Evolutionary conservation across 805 yeast species (phyloP).

Genomic region (Schwanniomyces occidentalis): DNA sequence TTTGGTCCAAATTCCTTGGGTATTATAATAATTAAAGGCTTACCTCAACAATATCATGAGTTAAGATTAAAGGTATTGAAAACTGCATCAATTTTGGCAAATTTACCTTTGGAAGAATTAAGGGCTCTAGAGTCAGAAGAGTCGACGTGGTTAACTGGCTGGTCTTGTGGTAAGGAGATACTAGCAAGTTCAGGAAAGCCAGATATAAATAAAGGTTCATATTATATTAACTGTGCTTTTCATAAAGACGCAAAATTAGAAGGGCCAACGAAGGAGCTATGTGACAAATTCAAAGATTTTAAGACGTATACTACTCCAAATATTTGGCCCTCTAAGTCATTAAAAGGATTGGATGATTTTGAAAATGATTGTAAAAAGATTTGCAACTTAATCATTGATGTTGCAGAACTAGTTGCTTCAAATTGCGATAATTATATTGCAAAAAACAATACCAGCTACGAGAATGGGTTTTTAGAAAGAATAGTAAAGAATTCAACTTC

Average conservation of each 20-base stretch:
- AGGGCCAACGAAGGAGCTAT: constrained; percentile 43
- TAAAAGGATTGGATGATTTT: constrained; percentile 29
- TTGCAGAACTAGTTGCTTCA: constrained; percentile 51
- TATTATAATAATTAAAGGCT: constrained; percentile 46
- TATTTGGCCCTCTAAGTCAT: constrained; percentile 46
- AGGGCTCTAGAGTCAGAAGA: constrained; percentile 46
- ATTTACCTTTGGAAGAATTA: constrained; percentile 34
- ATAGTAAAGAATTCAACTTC: constrained; percentile 51
- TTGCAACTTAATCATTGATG: constrained; percentile 47
- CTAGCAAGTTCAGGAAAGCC: constrained; percentile 42
- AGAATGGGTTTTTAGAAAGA: constrained; percentile 39
- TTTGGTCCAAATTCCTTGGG: constrained; percentile 61
- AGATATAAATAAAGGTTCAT: constrained; percentile 57
- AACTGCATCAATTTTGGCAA: constrained; percentile 44
- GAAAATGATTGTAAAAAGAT: constrained; percentile 37
- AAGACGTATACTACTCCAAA: constrained; percentile 51
- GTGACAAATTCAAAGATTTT: constrained; percentile 28
- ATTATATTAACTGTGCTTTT: constrained; percentile 59
- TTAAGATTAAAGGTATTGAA: constrained; percentile 45
- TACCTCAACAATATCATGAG: constrained; percentile 38
- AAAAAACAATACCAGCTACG: constrained; percentile 26
- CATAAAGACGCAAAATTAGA: constrained; percentile 43
- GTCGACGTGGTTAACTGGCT: constrained; percentile 55
- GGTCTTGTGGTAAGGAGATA: constrained; percentile 60
- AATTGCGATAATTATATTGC: constrained; percentile 50